Evolutionary conservation across 257 asterid species (phyloP).

Genomic region (Coffea canephora): DNA sequence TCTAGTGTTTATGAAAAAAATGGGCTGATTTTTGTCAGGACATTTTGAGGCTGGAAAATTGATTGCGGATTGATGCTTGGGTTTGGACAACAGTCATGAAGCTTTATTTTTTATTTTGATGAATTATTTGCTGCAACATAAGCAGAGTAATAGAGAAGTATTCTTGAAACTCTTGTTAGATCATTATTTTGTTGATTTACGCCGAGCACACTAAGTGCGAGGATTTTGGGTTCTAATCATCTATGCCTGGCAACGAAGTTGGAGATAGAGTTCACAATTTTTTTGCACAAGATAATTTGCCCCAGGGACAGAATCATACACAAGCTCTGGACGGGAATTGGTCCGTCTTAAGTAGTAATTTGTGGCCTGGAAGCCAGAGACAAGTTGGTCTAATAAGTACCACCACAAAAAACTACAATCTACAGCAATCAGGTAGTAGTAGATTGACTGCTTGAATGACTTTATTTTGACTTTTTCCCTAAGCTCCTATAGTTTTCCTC

Average conservation of each 20-base stretch:
- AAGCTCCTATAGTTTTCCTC: neutral
- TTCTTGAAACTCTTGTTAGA: neutral
- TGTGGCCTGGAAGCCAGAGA: conserved; percentile 61
- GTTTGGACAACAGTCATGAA: neutral
- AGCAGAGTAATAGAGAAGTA: neutral
- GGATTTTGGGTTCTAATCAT: conserved; percentile 39
- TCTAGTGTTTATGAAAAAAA: neutral
- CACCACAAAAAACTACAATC: conserved; percentile 37
- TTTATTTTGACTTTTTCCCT: neutral
- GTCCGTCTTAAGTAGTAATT: conserved; percentile 48
- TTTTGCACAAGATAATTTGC: conserved; percentile 67
- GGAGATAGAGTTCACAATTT: conserved; percentile 93
- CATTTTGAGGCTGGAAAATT: conserved; percentile 11
- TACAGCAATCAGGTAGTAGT: conserved; percentile 38
- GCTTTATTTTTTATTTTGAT: neutral
- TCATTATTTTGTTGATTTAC: conserved; percentile 12
- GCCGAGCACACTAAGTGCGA: conserved; percentile 14
- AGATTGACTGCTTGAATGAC: neutral
- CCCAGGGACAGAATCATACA: conserved; percentile 63
- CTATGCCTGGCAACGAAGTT: conserved; percentile 94
- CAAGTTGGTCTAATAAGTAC: conserved; percentile 45
- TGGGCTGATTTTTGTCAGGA: neutral
- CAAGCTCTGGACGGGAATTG: conserved; percentile 57
- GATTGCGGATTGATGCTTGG: conserved; percentile 3
- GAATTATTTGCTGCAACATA: neutral